Base-by-base conservation (phyloP, 805 yeast genomes). In the Ogataea nitratoaversa region DNA sequence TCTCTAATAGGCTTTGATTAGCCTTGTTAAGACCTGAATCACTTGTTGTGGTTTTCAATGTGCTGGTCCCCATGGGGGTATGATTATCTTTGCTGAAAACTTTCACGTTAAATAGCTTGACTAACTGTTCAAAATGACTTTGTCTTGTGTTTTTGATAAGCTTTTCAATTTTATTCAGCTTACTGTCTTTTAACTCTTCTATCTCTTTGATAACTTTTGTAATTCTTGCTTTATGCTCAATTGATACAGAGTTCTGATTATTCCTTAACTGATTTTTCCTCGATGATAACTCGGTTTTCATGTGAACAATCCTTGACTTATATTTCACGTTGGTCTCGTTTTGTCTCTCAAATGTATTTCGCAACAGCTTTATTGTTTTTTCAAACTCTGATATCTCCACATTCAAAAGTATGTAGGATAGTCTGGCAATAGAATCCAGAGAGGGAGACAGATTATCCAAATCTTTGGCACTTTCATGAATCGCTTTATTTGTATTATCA, bases 321-420 rank as follows among this genome's bases (percentile, higher is more conserved):
- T 47, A n/a, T 4, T 25, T 18, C 8, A 39, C 37, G 13, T 53
- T 50, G 11, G 33, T 27, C 8, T 23, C n/a, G 13, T 39, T 34
- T 18, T 44, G 42, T 11, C 37, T 34, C 14, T 44, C 28, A 19
- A 49, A 32, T 14, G 38, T 41, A 3, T n/a, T 17, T 9, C 35
- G 38, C 34, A 47, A 25, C 14, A 20, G 36, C 12, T 44, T 34
- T 19, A 56, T 30, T 16, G 44, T 46, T 19, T 43, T 49, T 32
- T 43, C 49, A 14, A 33, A 41, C 29, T 50, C 51, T 5, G 52
- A 16, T 4, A 50, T 44, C 32, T 60, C 63, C 20, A 62, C 59
- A 30, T 49, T 56, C 34, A 62, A 34, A 11, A 63, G 42, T 53
- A 60, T 57, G 34, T 57, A 57, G 1, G 66, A 57, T 34, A 63